phyloP scores from a whole-genome alignment of 768 basidiomycete genomes.

The Leccinum imitatum region DNA sequence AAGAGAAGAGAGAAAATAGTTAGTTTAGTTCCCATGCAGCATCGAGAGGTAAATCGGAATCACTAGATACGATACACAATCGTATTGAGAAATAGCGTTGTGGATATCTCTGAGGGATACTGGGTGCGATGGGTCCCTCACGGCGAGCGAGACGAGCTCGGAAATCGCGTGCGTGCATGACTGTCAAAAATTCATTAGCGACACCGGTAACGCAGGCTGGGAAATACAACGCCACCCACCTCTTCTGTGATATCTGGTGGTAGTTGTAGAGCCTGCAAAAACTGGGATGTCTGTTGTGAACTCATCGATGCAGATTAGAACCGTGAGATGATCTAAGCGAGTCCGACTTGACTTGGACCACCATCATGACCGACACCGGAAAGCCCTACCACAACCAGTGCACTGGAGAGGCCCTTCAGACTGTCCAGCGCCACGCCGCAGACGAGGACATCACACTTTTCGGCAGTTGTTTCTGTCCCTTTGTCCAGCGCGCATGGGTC shows the following conservation, averaged over 20 bases:
- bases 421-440: slow-evolving; percentile 47
- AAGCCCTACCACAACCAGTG: slow-evolving; percentile 41
- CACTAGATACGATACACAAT: slow-evolving; percentile 21
- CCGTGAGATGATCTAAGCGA: background rate
- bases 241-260: slow-evolving; percentile 26
- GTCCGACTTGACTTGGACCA: background rate
- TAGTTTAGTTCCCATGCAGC: background rate
- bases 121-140: background rate
- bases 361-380: slow-evolving; percentile 36
- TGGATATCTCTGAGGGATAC: slow-evolving; percentile 21
- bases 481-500: slow-evolving; percentile 81
- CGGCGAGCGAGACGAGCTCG: slow-evolving; percentile 22
- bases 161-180: slow-evolving; percentile 17
- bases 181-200: slow-evolving; percentile 9
- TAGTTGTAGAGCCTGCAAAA: slow-evolving; percentile 22
- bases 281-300: background rate
- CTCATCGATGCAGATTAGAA: slow-evolving; percentile 5
- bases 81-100: slow-evolving; percentile 14
- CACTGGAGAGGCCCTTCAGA: slow-evolving; percentile 55
- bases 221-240: slow-evolving; percentile 1
- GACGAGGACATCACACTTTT: slow-evolving; percentile 64
- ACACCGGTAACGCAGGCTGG: background rate
- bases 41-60: background rate
- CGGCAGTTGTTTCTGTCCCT: slow-evolving; percentile 75
- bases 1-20: background rate